These are phyloP conservation scores for Mucor plumbeus DNA, from an alignment of 371 early-diverging fungal genomes.

Conservation along the genomic window DNA sequence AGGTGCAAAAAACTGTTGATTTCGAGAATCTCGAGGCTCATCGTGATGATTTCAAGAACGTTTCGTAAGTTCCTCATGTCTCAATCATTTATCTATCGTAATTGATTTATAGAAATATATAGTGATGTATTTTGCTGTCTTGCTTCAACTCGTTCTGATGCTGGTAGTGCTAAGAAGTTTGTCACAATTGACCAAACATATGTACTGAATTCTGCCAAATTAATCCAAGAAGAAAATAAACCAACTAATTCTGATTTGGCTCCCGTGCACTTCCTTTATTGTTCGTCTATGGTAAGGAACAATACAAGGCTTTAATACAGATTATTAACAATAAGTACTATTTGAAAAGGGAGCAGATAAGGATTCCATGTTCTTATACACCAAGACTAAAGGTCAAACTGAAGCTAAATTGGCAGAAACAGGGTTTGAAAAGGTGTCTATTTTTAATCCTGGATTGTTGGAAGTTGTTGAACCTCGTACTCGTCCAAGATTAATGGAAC, in stretches of 20 bases:
- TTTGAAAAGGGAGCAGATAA: constrained; percentile 55
- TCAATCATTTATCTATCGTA: neutral
- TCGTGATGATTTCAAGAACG: constrained; percentile 46
- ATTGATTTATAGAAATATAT: neutral
- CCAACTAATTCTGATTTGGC: constrained; percentile 32
- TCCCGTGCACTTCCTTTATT: constrained; percentile 69
- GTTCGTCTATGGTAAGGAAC: constrained; percentile 52
- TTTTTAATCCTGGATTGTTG: constrained; percentile 69
- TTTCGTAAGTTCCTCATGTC: constrained; percentile 34
- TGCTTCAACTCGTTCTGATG: constrained; percentile 65
- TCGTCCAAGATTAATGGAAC: constrained; percentile 25
- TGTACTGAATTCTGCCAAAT: constrained; percentile 67
- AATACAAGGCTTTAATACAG: neutral
- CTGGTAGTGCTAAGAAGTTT: constrained; percentile 72
- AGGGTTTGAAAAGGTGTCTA: constrained; percentile 68
- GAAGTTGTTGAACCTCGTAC: constrained; percentile 48
- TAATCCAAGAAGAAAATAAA: constrained; percentile 65
- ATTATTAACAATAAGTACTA: too few species aligned
- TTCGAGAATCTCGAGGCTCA: constrained; percentile 52
- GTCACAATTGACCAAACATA: constrained; percentile 78
- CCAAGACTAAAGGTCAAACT: constrained; percentile 77
- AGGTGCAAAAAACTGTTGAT: constrained; percentile 51
- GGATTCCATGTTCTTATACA: constrained; percentile 69
- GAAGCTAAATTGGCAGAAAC: constrained; percentile 63
- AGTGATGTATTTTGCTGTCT: constrained; percentile 25